Conservation (phyloP, 73 alveolate genomes). For the Tetrahymena elliotti region DNA sequence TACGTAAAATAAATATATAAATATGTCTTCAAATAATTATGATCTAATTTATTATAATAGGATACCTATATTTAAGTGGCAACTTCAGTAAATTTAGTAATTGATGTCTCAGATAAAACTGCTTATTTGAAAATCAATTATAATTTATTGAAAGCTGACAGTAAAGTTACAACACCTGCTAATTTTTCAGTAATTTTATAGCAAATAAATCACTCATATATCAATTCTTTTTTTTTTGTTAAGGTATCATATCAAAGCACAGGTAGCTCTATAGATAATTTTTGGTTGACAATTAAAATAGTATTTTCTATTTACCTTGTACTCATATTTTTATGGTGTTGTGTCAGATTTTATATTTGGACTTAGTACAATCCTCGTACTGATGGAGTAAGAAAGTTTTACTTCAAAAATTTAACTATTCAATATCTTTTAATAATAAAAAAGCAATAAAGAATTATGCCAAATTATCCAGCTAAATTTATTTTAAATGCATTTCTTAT, state of each 20-base stretch:
- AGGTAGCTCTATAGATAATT: not conserved
- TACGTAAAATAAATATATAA: not conserved
- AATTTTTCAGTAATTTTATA: not conserved
- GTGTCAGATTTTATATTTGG: constrained; percentile 21
- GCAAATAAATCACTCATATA: no score
- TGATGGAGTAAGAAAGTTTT: not conserved
- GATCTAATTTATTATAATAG: not conserved
- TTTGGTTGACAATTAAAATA: constrained; percentile 5
- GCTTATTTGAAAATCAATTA: not conserved
- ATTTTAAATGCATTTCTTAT: not conserved
- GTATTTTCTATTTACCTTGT: not conserved
- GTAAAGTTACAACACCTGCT: not conserved
- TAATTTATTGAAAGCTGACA: not conserved
- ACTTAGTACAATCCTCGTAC: constrained; percentile 16
- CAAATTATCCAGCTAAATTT: not conserved
- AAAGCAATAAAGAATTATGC: not conserved
- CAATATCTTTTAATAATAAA: not conserved
- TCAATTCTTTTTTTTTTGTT: no score
- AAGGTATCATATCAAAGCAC: not conserved
- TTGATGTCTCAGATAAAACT: not conserved
- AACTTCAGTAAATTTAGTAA: not conserved
- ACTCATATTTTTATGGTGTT: not conserved
- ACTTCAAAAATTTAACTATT: not conserved
- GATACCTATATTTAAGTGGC: not conserved
- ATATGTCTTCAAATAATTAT: not conserved